Base-by-base conservation (phyloP, 192 early-diverging fungal genomes). In the Martensiomyces pterosporus region DNA sequence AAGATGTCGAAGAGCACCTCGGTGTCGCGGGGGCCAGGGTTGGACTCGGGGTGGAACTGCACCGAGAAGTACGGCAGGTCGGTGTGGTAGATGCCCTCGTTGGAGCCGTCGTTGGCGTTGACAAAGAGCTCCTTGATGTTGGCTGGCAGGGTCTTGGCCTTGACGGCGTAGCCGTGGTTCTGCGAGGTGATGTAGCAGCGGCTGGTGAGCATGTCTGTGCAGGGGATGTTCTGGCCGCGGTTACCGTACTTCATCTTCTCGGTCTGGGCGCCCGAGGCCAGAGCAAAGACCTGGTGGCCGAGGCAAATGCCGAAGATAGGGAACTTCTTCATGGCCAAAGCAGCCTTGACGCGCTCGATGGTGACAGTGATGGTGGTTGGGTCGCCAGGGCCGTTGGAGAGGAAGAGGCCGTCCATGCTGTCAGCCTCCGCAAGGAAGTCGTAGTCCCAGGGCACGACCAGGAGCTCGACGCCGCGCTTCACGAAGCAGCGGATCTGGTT, bases 221-320 rank as follows among this genome's bases (percentile, higher is more conserved):
- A 99, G 24, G 96, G 96, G 55, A 99, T 97, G 78, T 99, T 99
- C 64, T 99, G 96, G 21, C 96, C 96, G 62, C 96, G 89, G 81
- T 99, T 99, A 59, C 96, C 96, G 60, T 88, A 99, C 61, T 91
- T 92, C 89, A 99, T 90, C 79, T 99, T 99, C 60, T 80, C 80
- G 23, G 96, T 97, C 52, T 78, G 67, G 7, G 92, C 96, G 13
- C 94, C 94, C 8, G 93, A 76, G 7, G 96, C 96, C 50, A 99
- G 80, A 16, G 93, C 92, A 35, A 96, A 62, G 26, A 99, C 77
- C 75, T 99, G 96, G 74, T 99, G 96, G 12, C 96, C 96, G n/a
- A 99, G 76, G 80, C 96, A 99, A 60, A 99, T 99, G 63, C 96
- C 96, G 77, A 99, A 99, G 51, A 99, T 83, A 24, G 96, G 96